These are phyloP conservation scores for Circinella umbellata DNA, from an alignment of 371 early-diverging fungal genomes.

Conservation along the genomic window DNA sequence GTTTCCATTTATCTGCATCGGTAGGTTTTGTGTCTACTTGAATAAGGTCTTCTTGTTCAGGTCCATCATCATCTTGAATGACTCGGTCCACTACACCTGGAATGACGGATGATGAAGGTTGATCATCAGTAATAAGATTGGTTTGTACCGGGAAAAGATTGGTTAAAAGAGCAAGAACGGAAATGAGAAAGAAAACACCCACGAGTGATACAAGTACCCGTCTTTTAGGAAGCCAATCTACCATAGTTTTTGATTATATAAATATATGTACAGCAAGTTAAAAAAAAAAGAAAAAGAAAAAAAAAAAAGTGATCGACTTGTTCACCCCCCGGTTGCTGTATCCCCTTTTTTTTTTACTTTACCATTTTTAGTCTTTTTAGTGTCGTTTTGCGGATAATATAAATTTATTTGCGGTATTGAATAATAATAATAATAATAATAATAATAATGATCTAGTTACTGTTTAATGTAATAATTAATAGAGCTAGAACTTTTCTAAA, in stretches of 20 bases:
- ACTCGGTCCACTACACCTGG: neutral
- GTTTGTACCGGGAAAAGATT: conserved; percentile 18
- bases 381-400: too few species aligned
- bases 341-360: too few species aligned
- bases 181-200: conserved; percentile 17
- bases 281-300: conserved; percentile 9
- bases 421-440: too few species aligned
- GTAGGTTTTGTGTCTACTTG: conserved; percentile 18
- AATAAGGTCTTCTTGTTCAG: conserved; percentile 22
- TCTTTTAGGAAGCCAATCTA: conserved; percentile 18
- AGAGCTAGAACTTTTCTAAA: too few species aligned
- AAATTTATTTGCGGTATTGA: too few species aligned
- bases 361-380: too few species aligned
- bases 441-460: too few species aligned
- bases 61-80: conserved; percentile 10
- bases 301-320: neutral
- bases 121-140: conserved; percentile 7
- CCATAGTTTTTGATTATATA: neutral
- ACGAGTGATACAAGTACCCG: conserved; percentile 17
- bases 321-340: too few species aligned
- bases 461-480: too few species aligned
- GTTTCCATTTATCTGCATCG: conserved; percentile 19
- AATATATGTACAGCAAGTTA: too few species aligned
- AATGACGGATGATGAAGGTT: neutral
- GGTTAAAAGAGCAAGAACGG: conserved; percentile 15